Conservation (phyloP, 805 yeast genomes). For the Myxozyma kluyveri region DNA sequence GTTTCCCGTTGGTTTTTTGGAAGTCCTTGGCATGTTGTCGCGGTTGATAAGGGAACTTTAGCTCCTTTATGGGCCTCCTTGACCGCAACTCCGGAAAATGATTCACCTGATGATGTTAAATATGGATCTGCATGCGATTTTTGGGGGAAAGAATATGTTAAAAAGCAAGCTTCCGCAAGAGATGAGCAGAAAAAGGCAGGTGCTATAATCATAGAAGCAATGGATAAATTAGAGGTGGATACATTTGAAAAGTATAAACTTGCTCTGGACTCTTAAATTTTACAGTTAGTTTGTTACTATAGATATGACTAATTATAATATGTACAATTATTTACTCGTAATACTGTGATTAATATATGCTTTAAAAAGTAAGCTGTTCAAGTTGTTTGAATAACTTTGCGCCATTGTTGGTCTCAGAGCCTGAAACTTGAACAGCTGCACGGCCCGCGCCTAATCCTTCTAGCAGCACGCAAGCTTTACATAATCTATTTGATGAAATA, state of each 20-base stretch:
- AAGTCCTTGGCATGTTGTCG: constrained; percentile 82
- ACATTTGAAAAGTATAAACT: not conserved
- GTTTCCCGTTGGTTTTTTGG: constrained; percentile 71
- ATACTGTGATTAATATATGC: not conserved
- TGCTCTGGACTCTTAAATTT: not conserved
- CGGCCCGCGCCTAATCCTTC: constrained; percentile 73
- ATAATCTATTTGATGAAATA: constrained; percentile 77
- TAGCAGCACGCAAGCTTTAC: constrained; percentile 88
- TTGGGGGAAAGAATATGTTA: constrained; percentile 54
- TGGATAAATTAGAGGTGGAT: constrained; percentile 14
- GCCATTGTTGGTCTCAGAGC: not conserved
- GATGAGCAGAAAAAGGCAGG: constrained; percentile 17
- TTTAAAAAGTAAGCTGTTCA: constrained; percentile 15
- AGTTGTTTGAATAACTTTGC: constrained; percentile 9
- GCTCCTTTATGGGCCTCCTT: constrained; percentile 72
- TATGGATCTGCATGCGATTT: constrained; percentile 71
- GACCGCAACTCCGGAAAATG: constrained; percentile 48
- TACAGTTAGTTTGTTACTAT: no score
- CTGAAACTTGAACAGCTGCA: constrained; percentile 13
- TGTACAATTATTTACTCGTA: no score
- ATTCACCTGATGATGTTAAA: constrained; percentile 50
- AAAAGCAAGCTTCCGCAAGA: not conserved
- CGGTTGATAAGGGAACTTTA: constrained; percentile 86
- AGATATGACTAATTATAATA: not conserved
- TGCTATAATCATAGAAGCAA: constrained; percentile 6